Evolutionary conservation across 495 filamentous ascomycete genomes (phyloP).

Genomic region (Neurospora terricola): DNA sequence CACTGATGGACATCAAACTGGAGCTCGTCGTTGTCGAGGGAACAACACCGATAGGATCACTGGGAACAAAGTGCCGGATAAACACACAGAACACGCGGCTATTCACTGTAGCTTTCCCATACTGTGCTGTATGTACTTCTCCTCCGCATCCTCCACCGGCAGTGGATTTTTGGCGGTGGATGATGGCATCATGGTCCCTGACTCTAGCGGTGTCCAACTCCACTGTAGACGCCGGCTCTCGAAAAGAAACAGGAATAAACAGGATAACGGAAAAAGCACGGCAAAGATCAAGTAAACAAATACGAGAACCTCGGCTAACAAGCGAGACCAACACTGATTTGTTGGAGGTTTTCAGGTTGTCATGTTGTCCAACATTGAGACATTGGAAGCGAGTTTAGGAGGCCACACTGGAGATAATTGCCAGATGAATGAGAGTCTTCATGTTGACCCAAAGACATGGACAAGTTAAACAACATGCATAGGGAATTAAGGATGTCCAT

Average conservation of each 20-base stretch:
- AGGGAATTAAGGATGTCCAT: background rate
- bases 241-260: background rate
- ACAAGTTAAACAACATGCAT: background rate
- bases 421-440: background rate
- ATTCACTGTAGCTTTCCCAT: background rate
- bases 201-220: background rate
- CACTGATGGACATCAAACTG: background rate
- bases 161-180: background rate
- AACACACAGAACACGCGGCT: background rate
- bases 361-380: background rate
- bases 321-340: conserved; percentile 4
- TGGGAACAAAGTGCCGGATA: background rate
- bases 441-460: background rate
- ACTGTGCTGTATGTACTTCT: background rate
- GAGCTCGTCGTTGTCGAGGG: background rate
- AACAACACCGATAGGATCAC: background rate
- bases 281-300: background rate
- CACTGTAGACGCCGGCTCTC: background rate
- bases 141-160: background rate
- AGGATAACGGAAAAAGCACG: background rate
- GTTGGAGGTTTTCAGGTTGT: background rate
- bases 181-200: background rate
- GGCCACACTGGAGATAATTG: background rate
- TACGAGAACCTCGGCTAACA: background rate
- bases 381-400: background rate